Evolutionary conservation across 805 yeast species (phyloP).

Genomic region (Metschnikowia borealis): DNA sequence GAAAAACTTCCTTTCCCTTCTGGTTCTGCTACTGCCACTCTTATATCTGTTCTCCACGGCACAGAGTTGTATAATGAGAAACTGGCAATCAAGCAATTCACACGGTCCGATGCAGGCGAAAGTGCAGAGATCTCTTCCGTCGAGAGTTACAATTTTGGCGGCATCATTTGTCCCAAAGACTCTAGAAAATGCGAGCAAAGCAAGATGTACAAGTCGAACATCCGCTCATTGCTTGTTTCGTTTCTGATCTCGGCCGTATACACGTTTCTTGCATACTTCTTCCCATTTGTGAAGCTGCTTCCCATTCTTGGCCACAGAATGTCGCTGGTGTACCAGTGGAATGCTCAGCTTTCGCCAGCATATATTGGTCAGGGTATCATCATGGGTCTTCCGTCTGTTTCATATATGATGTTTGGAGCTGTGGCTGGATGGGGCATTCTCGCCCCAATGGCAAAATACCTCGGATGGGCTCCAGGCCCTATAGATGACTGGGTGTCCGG

Average conservation of each 20-base stretch:
- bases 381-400: slow-evolving; percentile 90
- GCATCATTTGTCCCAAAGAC: slow-evolving; percentile 18
- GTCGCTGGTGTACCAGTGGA: slow-evolving; percentile 71
- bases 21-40: slow-evolving; percentile 93
- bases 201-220: slow-evolving; percentile 50
- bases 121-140: slow-evolving; percentile 1
- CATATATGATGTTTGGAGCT: slow-evolving; percentile 88
- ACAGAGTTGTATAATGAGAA: slow-evolving; percentile 47
- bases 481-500: slow-evolving; percentile 92
- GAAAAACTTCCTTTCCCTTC: slow-evolving; percentile 91
- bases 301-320: slow-evolving; percentile 72
- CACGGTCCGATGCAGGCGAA: background rate
- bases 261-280: slow-evolving; percentile 66
- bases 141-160: slow-evolving; percentile 12
- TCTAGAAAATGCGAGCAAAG: slow-evolving; percentile 7
- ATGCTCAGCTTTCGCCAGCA: slow-evolving; percentile 94
- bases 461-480: slow-evolving; percentile 86
- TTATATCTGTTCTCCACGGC: slow-evolving; percentile 82
- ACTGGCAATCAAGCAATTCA: slow-evolving; percentile 5
- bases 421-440: slow-evolving; percentile 87
- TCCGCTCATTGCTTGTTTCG: slow-evolving; percentile 55
- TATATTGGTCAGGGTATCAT: slow-evolving; percentile 96
- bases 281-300: slow-evolving; percentile 62
- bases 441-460: slow-evolving; percentile 70
- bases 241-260: slow-evolving; percentile 68